Evolutionary conservation across 2,329 filamentous ascomycete genomes (phyloP).

Genomic region (Remersonia thermophila): DNA sequence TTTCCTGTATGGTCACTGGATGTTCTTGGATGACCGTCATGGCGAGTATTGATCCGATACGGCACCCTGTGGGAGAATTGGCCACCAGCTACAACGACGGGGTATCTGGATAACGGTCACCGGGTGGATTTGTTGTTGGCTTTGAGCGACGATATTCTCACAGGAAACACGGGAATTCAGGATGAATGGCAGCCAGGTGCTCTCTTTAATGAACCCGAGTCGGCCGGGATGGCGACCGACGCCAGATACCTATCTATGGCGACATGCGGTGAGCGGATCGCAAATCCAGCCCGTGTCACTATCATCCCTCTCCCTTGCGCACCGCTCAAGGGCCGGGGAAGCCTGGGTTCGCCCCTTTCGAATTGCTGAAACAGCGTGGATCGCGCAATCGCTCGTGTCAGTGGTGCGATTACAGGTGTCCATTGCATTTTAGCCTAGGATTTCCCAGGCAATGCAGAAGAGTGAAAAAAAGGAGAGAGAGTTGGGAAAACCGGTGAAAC

Average conservation of each 20-base stretch:
- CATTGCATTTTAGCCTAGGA: too few relatives aligned
- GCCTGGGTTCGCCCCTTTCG: background rate
- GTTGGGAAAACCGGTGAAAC: too few relatives aligned
- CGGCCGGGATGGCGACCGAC: constrained; percentile 8
- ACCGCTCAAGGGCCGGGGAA: too few relatives aligned
- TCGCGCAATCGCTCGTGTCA: constrained; percentile 19
- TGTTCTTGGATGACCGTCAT: constrained; percentile 11
- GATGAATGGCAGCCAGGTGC: background rate
- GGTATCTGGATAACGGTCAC: background rate
- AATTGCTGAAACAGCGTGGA: constrained; percentile 11
- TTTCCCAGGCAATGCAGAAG: background rate
- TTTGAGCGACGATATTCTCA: background rate
- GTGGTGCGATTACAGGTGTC: constrained; percentile 16
- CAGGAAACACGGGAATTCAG: background rate
- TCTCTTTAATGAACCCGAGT: background rate
- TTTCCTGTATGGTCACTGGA: constrained; percentile 6
- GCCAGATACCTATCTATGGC: constrained; percentile 7
- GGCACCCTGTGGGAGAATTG: background rate
- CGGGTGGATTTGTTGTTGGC: background rate
- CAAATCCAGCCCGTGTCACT: constrained; percentile 8
- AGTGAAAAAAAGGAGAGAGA: constrained; percentile 3
- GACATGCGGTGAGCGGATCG: constrained; percentile 14
- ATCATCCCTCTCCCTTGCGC: background rate
- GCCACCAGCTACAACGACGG: background rate
- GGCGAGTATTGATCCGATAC: background rate